Evolutionary conservation across 176 grass and related monocot species (phyloP).

Genomic region (Bromus sterilis): DNA sequence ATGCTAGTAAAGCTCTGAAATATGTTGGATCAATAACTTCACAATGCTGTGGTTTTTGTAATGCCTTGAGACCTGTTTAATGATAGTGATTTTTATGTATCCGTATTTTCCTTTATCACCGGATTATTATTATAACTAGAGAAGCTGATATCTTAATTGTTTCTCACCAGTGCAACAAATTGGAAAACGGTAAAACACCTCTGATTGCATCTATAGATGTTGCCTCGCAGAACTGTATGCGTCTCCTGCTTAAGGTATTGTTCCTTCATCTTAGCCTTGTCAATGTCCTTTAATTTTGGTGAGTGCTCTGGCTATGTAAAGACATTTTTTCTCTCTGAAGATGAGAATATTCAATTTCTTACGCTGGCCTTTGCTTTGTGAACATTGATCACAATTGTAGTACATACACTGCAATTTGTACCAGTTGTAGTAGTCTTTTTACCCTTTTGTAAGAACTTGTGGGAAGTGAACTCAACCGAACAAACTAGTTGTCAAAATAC

Average conservation of each 20-base stretch:
- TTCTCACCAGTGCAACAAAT: background rate
- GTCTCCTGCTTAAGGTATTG: background rate
- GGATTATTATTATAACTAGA: background rate
- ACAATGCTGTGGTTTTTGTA: background rate
- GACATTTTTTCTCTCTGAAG: background rate
- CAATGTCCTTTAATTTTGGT: background rate
- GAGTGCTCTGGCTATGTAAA: background rate
- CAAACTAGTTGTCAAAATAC: too few relatives aligned
- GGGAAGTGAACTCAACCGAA: too few relatives aligned
- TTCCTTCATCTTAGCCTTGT: background rate
- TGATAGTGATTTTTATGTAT: background rate
- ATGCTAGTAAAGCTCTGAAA: background rate
- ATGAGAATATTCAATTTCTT: background rate
- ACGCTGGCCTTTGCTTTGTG: background rate
- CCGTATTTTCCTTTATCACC: background rate
- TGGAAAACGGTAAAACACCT: background rate
- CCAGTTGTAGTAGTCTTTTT: too few relatives aligned
- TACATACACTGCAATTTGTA: too few relatives aligned
- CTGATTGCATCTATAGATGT: background rate
- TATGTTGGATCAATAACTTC: background rate
- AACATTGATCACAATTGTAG: too few relatives aligned
- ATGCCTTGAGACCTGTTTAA: background rate
- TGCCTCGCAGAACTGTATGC: background rate
- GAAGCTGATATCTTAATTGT: background rate
- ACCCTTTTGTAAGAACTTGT: too few relatives aligned